Percentiles rank a stretch among this genome's conserved stretches.
phyloP scores from a whole-genome alignment of 164 flowering plant species.

The Warburgia ugandensis region DNA sequence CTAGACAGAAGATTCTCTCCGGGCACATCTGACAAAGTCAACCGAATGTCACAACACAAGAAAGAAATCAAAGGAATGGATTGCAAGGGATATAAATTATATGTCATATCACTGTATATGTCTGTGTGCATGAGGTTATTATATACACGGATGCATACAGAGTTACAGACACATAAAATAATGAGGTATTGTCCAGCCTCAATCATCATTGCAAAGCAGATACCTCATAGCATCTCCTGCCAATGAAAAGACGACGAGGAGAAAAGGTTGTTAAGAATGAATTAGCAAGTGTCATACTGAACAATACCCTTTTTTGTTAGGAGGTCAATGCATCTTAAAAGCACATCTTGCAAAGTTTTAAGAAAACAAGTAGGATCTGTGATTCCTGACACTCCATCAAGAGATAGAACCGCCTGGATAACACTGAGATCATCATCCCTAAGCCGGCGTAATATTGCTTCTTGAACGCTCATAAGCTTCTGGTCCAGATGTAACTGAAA shows the following conservation, averaged over 20 bases:
- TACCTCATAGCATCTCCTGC: too few species aligned
- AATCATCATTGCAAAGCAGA: too few species aligned
- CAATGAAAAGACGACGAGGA: not conserved
- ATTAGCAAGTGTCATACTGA: not conserved
- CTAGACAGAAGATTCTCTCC: too few species aligned
- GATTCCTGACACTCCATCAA: constrained; percentile 41
- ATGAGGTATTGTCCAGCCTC: too few species aligned
- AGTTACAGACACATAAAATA: too few species aligned
- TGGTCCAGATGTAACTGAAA: constrained; percentile 36
- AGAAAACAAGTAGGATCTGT: constrained; percentile 34
- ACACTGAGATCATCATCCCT: constrained; percentile 77
- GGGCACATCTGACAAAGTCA: too few species aligned
- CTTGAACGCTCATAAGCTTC: constrained; percentile 50
- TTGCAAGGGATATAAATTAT: too few species aligned
- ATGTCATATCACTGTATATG: too few species aligned
- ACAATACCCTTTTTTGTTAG: constrained; percentile 35
- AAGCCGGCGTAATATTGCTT: constrained; percentile 54
- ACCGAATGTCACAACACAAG: too few species aligned
- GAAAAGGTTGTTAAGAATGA: not conserved
- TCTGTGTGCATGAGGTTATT: too few species aligned
- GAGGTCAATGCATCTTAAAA: constrained; percentile 39
- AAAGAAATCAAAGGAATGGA: too few species aligned
- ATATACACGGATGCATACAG: too few species aligned
- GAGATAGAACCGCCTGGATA: constrained; percentile 48
- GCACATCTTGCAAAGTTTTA: constrained; percentile 37